Percentiles rank a stretch among this genome's conserved stretches.
phyloP scores from a whole-genome alignment of 2,329 filamentous ascomycete genomes.

The Fusarium newnesense region DNA sequence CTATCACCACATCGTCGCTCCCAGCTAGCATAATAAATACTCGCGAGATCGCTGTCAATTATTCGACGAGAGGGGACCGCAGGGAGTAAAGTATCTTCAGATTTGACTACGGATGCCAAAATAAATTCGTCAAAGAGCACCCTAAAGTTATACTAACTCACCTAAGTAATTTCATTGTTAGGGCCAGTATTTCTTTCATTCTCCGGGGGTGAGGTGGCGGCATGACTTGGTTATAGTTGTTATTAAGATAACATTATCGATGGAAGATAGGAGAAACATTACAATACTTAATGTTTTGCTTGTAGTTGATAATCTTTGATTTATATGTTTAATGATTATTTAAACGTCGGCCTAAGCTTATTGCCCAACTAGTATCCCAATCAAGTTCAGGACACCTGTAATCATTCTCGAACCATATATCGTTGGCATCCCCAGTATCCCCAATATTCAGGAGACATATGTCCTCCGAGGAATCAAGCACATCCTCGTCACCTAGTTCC shows the following conservation, averaged over 20 bases:
- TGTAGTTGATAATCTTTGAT: neutral
- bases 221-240: no score
- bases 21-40: no score
- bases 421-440: rapidly evolving
- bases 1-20: no score
- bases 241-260: neutral
- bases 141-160: no score
- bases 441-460: rapidly evolving
- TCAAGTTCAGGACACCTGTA: neutral
- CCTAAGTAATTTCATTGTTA: no score
- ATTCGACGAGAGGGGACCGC: no score
- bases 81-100: no score
- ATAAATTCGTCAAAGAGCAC: no score
- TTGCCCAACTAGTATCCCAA: neutral
- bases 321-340: neutral
- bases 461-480: rapidly evolving
- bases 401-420: rapidly evolving
- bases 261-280: neutral
- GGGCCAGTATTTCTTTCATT: no score
- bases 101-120: no score
- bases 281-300: neutral
- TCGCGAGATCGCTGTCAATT: no score
- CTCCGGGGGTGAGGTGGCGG: no score
- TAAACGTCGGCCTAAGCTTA: neutral
- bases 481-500: rapidly evolving